Base-by-base conservation (phyloP, 768 basidiomycete species). In the Podaxis rugospora region DNA sequence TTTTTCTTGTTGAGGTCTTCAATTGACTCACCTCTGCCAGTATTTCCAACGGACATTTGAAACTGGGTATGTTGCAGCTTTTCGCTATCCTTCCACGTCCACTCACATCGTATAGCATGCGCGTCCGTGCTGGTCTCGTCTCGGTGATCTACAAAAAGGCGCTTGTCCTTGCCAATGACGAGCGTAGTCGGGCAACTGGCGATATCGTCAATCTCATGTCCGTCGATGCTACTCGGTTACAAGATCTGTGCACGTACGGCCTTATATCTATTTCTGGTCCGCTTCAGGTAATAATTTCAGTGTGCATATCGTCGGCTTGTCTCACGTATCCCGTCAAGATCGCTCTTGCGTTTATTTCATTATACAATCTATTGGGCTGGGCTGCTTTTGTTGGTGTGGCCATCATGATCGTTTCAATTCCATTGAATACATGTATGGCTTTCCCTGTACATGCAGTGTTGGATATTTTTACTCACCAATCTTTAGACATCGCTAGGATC, bases 131-230 rank as follows among this genome's bases (percentile, higher is more conserved):
- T 0, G 95, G 95, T 0, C 82, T 98, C 21, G 85, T 98, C 13
- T 87, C 87, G 1, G 83, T 80, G 3, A 93, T 97, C 55, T 98
- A 96, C 76, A 76, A 85, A 53, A 97, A 98, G 70, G 83, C 93
- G 0, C 78, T 98, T 21, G 80, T 92, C 3, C 82, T 98, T 7
- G 92, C 91, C 1, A 94, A 89, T 66, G 90, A 93, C 61, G 94
- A 93, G 67, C 85, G 90, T 4, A 81, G 83, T 9, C 85, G 92
- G 44, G 83, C 91, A 0, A 86, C 92, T 0, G 95, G 96, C 0
- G 95, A 97, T 69, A 95, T 97, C 37, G 93, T 97, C 64, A 98
- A 97, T 69, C 74, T 96, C 35, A 95, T 95, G 89, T 89, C 88
- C 6, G 93, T 96, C 13, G 92, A 94, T 65, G 84, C 92, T 0